Conservation (phyloP, 2,329 filamentous ascomycete genomes). For the Claviceps paspali region DNA sequence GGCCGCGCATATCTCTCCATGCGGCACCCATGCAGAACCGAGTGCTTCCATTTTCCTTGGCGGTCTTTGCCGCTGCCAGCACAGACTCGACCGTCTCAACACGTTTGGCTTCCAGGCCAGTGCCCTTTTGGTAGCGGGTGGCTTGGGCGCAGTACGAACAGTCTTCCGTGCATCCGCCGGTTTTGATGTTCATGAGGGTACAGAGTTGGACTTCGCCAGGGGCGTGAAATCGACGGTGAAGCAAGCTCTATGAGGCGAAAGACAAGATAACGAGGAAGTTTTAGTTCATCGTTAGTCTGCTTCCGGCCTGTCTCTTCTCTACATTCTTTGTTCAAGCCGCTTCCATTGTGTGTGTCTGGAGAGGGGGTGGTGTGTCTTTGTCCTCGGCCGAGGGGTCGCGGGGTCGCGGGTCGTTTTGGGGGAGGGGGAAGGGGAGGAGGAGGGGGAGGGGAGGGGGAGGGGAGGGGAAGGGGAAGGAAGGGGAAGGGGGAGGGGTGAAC, state of each 20-base stretch:
- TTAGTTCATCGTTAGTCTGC: not conserved
- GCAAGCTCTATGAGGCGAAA: conserved; percentile 40
- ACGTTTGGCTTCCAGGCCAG: conserved; percentile 66
- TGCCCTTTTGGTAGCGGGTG: conserved; percentile 60
- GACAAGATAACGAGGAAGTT: no score
- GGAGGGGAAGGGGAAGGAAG: no score
- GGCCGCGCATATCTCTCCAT: conserved; percentile 86
- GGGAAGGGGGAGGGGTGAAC: no score
- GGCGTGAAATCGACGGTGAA: conserved; percentile 77
- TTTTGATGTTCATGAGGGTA: conserved; percentile 95
- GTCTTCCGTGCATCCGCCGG: conserved; percentile 80
- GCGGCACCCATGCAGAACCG: conserved; percentile 93
- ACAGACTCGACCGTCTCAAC: conserved; percentile 70
- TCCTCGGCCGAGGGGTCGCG: not conserved
- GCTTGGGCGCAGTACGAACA: conserved; percentile 90
- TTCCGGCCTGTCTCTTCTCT: no score
- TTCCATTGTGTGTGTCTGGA: no score
- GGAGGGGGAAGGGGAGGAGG: no score
- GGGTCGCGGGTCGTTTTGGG: not conserved
- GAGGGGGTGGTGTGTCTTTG: no score
- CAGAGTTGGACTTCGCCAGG: conserved; percentile 78
- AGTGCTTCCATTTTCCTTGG: conserved; percentile 72
- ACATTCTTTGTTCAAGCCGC: no score
- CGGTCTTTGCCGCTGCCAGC: conserved; percentile 59
- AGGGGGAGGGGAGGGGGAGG: no score